Evolutionary conservation across 2,329 filamentous ascomycete genomes (phyloP), one percentile per base, ranked within the genome.

Genomic region (Hymenoscyphus occultus): DNA sequence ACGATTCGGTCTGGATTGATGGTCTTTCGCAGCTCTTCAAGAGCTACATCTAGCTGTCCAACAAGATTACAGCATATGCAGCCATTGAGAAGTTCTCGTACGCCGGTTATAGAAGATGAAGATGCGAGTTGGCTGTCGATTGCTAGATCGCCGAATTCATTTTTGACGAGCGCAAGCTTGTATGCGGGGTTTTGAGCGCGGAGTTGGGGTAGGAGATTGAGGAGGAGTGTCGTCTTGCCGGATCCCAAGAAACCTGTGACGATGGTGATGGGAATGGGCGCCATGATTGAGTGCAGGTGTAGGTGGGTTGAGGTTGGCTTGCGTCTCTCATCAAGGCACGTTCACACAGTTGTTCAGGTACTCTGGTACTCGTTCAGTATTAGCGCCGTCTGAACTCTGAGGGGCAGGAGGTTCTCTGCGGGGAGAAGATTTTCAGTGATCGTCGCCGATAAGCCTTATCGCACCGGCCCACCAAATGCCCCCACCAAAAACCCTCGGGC

Each of bases 51-150:
- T 7, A 99, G 86, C 77, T 96, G 92, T 16, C 95, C 95, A 67
- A 99, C 94, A 32, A 98, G 89, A 76, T 98, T 98, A 81, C 95
- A 99, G 85, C 95, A 99, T 78, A 99, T 98, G 80, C 95, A 98
- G 70, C 94, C 95, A 77, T 97, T 96, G 62, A 99, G 88, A 0
- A 99, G 84, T 78, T 99, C 95, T 72, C 91, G 90, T 4, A 97
- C 93, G 63, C 93, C 94, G 0, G 92, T 90, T 71, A 99, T 93
- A 68, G 93, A 88, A 60, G 86, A 86, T 14, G 90, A 90, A 0
- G 90, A 84, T 16, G 95, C 94, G 39, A 99, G 89, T 77, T 97
- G 91, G 1, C 91, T 95, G 81, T 99, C 95, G 76, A 99, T 84
- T 42, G 93, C 93, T 54, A 99, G 80, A 77, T 98, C 93, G 75